Evolutionary conservation across 2,329 filamentous ascomycete genomes (phyloP).

Genomic region (Phialophora chinensis): DNA sequence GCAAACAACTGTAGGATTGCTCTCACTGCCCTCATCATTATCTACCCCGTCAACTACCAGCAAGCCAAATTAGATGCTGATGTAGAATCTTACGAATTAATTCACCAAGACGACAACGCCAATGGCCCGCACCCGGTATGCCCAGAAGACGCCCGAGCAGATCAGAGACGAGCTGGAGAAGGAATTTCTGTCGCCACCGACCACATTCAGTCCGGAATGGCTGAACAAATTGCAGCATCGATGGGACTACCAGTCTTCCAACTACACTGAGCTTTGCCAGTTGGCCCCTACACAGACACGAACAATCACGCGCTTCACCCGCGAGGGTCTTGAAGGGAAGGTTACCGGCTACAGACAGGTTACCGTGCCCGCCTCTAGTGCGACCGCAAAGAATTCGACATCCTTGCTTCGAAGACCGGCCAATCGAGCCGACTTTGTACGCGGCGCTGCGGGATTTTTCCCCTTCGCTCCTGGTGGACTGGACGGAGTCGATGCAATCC

Average conservation of each 20-base stretch:
- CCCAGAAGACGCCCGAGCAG: conserved; percentile 36
- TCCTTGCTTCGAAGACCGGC: conserved; percentile 86
- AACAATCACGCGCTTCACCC: conserved; percentile 89
- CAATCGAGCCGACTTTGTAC: conserved; percentile 84
- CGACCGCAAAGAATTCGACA: conserved; percentile 93
- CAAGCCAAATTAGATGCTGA: not conserved
- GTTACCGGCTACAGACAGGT: conserved; percentile 95
- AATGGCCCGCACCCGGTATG: conserved; percentile 1
- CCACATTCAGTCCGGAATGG: conserved; percentile 82
- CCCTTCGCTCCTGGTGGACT: conserved; percentile 91
- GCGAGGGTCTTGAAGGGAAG: conserved; percentile 87
- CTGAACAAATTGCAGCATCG: conserved; percentile 84
- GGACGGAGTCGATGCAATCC: conserved; percentile 83
- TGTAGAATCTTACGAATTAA: not conserved
- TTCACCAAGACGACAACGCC: not conserved
- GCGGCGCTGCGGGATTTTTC: conserved; percentile 90
- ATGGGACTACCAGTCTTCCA: conserved; percentile 77
- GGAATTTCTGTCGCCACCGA: conserved; percentile 79
- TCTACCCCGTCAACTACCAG: not conserved
- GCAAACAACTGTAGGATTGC: no score
- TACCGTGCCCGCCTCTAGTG: conserved; percentile 85
- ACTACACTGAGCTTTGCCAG: conserved; percentile 83
- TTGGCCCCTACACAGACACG: conserved; percentile 90
- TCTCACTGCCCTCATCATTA: not conserved
- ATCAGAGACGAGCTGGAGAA: conserved; percentile 74